Conservation (phyloP, 768 basidiomycete species). For the Lenzites betulinus region DNA sequence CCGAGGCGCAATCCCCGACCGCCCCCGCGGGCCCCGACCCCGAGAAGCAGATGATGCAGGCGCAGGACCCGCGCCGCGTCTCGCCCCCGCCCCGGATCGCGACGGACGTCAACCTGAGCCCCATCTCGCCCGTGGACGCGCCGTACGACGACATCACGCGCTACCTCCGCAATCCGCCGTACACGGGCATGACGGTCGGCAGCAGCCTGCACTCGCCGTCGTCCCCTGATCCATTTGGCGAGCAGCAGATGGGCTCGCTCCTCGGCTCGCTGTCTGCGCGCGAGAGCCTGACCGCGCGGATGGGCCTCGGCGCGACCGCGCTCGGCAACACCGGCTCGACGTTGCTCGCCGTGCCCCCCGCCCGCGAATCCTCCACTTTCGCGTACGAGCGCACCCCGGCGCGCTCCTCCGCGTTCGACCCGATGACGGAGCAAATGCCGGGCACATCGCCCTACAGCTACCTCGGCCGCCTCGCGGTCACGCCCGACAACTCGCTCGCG, state of each 20-base stretch:
- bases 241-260: conserved; percentile 9
- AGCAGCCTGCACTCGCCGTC: conserved; percentile 16
- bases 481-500: conserved; percentile 18
- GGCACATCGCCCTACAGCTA: conserved; percentile 18
- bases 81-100: conserved; percentile 10
- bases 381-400: not conserved
- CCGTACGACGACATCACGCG: not conserved
- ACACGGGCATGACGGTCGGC: conserved; percentile 10
- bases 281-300: conserved; percentile 3
- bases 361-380: not conserved
- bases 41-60: conserved; percentile 18
- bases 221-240: conserved; percentile 18
- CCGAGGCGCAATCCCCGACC: conserved; percentile 4
- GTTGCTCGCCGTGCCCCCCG: not conserved
- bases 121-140: conserved; percentile 11
- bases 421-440: conserved; percentile 1
- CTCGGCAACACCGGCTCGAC: conserved; percentile 11
- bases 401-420: conserved; percentile 13
- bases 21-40: not conserved
- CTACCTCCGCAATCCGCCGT: conserved; percentile 20
- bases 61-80: not conserved
- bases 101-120: conserved; percentile 4
- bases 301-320: conserved; percentile 10
- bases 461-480: conserved; percentile 13
- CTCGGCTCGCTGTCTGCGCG: conserved; percentile 20